Evolutionary conservation across 352 stramenopile species (phyloP).

Genomic region (Globisporangium recalcitrans): DNA sequence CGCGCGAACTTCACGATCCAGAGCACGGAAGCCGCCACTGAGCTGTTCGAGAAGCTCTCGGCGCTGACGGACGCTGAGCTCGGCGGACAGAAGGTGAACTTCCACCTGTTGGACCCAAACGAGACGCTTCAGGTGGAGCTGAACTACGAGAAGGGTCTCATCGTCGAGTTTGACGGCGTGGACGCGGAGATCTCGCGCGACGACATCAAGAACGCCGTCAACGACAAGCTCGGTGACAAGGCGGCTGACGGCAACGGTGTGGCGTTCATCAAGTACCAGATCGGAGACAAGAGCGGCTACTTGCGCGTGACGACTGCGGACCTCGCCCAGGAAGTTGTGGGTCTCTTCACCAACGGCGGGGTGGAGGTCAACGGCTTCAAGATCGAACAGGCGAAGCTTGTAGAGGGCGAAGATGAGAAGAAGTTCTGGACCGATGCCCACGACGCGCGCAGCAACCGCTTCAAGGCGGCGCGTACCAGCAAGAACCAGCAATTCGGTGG

Average conservation of each 20-base stretch:
- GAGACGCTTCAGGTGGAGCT: conserved; percentile 76
- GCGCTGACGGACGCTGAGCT: conserved; percentile 53
- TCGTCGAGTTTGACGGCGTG: conserved; percentile 80
- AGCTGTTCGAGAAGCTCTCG: conserved; percentile 71
- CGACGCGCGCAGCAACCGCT: conserved; percentile 63
- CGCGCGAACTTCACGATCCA: conserved; percentile 63
- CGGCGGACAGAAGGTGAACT: conserved; percentile 68
- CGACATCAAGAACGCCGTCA: conserved; percentile 84
- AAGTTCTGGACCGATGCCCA: conserved; percentile 81
- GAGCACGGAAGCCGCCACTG: conserved; percentile 33
- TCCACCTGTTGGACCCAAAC: conserved; percentile 65
- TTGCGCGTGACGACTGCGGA: conserved; percentile 57
- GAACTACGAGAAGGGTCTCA: conserved; percentile 80
- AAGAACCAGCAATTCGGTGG: conserved; percentile 46
- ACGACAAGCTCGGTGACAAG: conserved; percentile 75
- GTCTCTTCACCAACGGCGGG: conserved; percentile 46
- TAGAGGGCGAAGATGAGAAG: conserved; percentile 80
- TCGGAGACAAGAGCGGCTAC: conserved; percentile 61
- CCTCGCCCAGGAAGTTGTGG: conserved; percentile 59
- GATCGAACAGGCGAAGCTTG: conserved; percentile 44
- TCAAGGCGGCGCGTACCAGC: conserved; percentile 76
- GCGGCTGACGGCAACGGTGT: conserved; percentile 53
- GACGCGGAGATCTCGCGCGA: conserved; percentile 73
- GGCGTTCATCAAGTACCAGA: conserved; percentile 85
- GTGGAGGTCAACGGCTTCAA: conserved; percentile 69